Percentiles rank a stretch among this genome's conserved stretches.
Conservation (phyloP, 129 eudicot species). For the Flaveria bidentis region DNA sequence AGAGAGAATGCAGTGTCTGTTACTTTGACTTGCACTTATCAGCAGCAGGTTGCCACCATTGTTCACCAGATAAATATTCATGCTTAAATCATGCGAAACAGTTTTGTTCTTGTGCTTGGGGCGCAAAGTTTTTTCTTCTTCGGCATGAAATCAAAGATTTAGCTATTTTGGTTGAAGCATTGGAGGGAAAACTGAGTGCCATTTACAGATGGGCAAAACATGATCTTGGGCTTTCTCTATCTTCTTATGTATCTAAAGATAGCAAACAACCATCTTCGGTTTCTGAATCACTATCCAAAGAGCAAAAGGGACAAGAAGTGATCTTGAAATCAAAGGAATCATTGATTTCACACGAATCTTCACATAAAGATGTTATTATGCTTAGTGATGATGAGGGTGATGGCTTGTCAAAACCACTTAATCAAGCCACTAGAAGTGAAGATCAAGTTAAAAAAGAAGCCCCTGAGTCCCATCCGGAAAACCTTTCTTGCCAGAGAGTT, state of each 20-base stretch:
- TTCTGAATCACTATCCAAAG: conserved; percentile 35
- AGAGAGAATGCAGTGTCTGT: conserved; percentile 92
- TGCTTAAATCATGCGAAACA: conserved; percentile 95
- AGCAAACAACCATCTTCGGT: conserved; percentile 38
- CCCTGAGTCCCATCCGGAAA: conserved; percentile 28
- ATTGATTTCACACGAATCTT: conserved; percentile 26
- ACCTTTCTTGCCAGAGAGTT: conserved; percentile 34
- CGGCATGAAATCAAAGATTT: conserved; percentile 84
- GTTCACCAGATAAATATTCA: conserved; percentile 90
- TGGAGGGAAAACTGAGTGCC: conserved; percentile 96
- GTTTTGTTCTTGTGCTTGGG: conserved; percentile 85
- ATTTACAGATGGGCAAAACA: conserved; percentile 94
- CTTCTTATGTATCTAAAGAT: conserved; percentile 71
- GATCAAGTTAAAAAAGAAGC: conserved; percentile 38
- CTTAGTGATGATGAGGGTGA: conserved; percentile 91
- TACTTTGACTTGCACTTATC: conserved; percentile 89
- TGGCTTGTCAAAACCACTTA: conserved; percentile 27
- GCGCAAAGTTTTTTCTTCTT: conserved; percentile 81
- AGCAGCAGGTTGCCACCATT: conserved; percentile 88
- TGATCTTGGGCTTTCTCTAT: conserved; percentile 83
- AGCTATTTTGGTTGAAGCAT: conserved; percentile 82
- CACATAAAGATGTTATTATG: conserved; percentile 47
- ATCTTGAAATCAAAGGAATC: conserved; percentile 34
- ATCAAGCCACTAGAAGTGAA: conserved; percentile 34
- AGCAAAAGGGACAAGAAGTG: conserved; percentile 38